Conservation (phyloP, 192 early-diverging fungal species). For the Coemansia sp. region DNA sequence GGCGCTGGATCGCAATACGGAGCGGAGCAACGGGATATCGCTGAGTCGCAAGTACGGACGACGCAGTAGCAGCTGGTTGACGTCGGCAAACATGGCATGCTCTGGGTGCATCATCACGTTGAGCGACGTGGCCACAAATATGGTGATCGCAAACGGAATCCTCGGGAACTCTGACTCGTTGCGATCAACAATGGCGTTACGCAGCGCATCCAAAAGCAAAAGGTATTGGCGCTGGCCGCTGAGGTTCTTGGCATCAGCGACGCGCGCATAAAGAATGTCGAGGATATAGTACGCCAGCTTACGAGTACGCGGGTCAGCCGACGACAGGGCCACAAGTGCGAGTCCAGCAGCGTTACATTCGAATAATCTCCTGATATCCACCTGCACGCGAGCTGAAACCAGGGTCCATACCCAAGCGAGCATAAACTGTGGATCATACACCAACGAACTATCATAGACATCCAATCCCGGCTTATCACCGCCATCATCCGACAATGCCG, state of each 20-base stretch:
- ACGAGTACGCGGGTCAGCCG: slow-evolving; percentile 28
- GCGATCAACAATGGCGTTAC: slow-evolving; percentile 39
- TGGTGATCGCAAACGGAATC: slow-evolving; percentile 28
- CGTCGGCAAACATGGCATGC: slow-evolving; percentile 34
- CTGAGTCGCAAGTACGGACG: slow-evolving; percentile 27
- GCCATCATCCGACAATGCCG: neutral
- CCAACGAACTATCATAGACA: neutral
- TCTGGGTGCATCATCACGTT: slow-evolving; percentile 39
- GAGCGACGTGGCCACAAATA: slow-evolving; percentile 47
- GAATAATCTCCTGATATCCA: slow-evolving; percentile 32
- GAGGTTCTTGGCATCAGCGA: slow-evolving; percentile 14
- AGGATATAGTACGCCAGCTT: slow-evolving; percentile 45
- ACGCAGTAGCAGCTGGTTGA: slow-evolving; percentile 37
- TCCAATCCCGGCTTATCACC: neutral
- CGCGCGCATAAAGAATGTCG: slow-evolving; percentile 26
- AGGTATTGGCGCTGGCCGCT: slow-evolving; percentile 31
- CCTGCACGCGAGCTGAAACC: slow-evolving; percentile 16
- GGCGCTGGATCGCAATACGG: slow-evolving; percentile 13
- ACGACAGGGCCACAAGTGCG: slow-evolving; percentile 42
- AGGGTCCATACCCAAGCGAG: slow-evolving; percentile 48
- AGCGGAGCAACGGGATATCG: slow-evolving; percentile 39
- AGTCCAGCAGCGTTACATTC: slow-evolving; percentile 39
- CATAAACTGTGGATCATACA: slow-evolving; percentile 39
- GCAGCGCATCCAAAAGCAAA: slow-evolving; percentile 43
- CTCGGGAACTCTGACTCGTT: slow-evolving; percentile 21